Percentiles rank a stretch among this genome's conserved stretches.
Conservation (phyloP, 2,329 filamentous ascomycete species). For the Remersonia thermophila region DNA sequence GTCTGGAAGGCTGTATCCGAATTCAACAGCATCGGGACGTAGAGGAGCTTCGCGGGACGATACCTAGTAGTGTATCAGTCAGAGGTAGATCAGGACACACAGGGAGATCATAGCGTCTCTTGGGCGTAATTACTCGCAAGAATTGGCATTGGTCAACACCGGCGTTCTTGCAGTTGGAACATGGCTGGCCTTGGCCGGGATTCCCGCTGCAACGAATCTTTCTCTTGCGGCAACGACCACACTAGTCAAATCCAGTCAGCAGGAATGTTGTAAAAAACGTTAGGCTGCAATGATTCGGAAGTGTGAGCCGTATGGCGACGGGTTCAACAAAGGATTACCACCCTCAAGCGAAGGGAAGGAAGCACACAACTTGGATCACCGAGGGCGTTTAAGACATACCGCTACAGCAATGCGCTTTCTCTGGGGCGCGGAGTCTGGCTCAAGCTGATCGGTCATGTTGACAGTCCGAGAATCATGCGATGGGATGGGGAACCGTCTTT, state of each 20-base stretch:
- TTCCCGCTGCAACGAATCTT: slow-evolving; percentile 95
- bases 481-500: slow-evolving; percentile 27
- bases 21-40: slow-evolving; percentile 22
- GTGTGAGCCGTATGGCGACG: no score
- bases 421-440: slow-evolving; percentile 32
- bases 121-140: slow-evolving; percentile 52
- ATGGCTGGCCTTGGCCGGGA: slow-evolving; percentile 61
- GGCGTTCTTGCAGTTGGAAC: slow-evolving; percentile 69
- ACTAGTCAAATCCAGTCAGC: slow-evolving; percentile 39
- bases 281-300: no score
- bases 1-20: slow-evolving; percentile 25
- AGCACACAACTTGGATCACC: no score
- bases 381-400: no score
- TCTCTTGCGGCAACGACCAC: slow-evolving; percentile 75
- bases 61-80: slow-evolving; percentile 21
- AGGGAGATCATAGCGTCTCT: no score
- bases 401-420: slow-evolving; percentile 48
- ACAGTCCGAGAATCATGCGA: slow-evolving; percentile 24
- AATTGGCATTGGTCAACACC: slow-evolving; percentile 64
- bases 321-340: no score
- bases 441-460: slow-evolving; percentile 28
- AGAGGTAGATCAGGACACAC: no score
- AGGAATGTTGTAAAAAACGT: no score
- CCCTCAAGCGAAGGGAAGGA: no score
- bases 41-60: slow-evolving; percentile 27